These are phyloP conservation scores for Durotheca rogersii DNA, from an alignment of 495 filamentous ascomycete species.

Conservation along the genomic window DNA sequence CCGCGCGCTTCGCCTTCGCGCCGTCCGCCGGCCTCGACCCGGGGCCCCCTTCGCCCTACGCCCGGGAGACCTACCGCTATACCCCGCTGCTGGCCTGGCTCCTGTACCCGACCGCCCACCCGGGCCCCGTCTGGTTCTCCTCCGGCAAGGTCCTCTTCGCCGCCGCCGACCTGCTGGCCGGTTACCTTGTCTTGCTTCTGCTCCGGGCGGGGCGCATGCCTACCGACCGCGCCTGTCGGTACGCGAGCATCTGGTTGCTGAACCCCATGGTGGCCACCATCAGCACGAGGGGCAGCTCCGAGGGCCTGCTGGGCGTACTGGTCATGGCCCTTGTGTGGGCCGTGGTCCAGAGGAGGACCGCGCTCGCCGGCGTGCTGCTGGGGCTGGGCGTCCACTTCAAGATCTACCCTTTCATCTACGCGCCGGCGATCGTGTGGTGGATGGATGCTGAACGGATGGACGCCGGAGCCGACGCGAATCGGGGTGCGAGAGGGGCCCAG, in stretches of 20 bases:
- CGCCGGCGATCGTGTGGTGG: conserved; percentile 82
- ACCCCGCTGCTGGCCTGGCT: conserved; percentile 92
- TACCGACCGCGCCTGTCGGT: conserved; percentile 60
- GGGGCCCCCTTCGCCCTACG: conserved; percentile 66
- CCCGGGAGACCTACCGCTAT: conserved; percentile 92
- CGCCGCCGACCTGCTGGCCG: conserved; percentile 76
- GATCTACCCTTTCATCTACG: conserved; percentile 98
- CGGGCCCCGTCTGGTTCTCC: conserved; percentile 62
- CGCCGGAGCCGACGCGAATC: neutral
- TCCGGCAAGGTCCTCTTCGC: conserved; percentile 91
- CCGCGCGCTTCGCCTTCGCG: conserved; percentile 67
- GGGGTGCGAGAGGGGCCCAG: neutral
- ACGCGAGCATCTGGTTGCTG: conserved; percentile 83
- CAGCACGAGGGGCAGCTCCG: conserved; percentile 88
- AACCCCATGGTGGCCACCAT: conserved; percentile 99
- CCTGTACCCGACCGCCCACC: conserved; percentile 75
- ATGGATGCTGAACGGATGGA: conserved; percentile 59
- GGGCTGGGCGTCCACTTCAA: conserved; percentile 93
- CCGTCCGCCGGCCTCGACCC: too few relatives aligned
- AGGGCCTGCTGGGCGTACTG: conserved; percentile 83
- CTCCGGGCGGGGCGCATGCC: conserved; percentile 45
- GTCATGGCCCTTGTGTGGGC: conserved; percentile 83
- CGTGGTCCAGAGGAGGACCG: conserved; percentile 56
- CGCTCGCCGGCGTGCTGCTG: conserved; percentile 71
- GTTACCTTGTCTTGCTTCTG: conserved; percentile 76